Evolutionary conservation across 495 filamentous ascomycete species (phyloP).

Genomic region (Penicillium paradoxum): DNA sequence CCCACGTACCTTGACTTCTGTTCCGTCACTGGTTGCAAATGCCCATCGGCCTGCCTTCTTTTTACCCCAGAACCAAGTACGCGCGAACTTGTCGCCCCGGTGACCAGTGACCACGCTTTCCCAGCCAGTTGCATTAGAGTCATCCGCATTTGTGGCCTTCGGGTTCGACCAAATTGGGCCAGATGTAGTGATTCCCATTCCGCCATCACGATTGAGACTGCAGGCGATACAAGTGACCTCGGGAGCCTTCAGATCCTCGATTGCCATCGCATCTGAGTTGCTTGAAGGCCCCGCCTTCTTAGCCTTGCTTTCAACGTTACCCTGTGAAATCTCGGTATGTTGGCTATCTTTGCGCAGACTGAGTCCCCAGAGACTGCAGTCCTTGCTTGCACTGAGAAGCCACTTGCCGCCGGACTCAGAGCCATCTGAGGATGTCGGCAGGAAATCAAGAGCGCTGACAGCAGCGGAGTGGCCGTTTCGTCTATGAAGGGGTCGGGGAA

Average conservation of each 20-base stretch:
- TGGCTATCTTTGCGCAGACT: slow-evolving; percentile 93
- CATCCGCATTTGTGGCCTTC: slow-evolving; percentile 48
- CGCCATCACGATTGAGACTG: slow-evolving; percentile 87
- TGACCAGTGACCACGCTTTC: slow-evolving; percentile 97
- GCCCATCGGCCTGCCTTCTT: slow-evolving; percentile 91
- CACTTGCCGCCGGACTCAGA: slow-evolving; percentile 88
- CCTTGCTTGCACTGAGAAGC: slow-evolving; percentile 82
- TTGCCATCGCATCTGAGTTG: slow-evolving; percentile 31
- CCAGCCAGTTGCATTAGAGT: slow-evolving; percentile 79
- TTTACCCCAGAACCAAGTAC: slow-evolving; percentile 97
- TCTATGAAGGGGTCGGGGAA: slow-evolving; percentile 76
- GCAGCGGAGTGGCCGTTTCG: slow-evolving; percentile 84
- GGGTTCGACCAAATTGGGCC: slow-evolving; percentile 74
- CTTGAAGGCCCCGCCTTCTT: slow-evolving; percentile 70
- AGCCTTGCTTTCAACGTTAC: slow-evolving; percentile 71
- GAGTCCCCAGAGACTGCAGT: slow-evolving; percentile 90
- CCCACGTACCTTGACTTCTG: slow-evolving; percentile 58
- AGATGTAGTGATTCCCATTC: slow-evolving; percentile 72
- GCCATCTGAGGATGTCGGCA: slow-evolving; percentile 81
- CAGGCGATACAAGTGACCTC: slow-evolving; percentile 86
- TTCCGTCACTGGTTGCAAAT: slow-evolving; percentile 79
- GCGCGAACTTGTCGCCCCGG: slow-evolving; percentile 71
- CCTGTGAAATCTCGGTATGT: slow-evolving; percentile 89
- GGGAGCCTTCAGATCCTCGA: slow-evolving; percentile 80
- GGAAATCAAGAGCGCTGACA: slow-evolving; percentile 71